Conservation (phyloP, 2,329 filamentous ascomycete genomes). For the Fusarium sp. region DNA sequence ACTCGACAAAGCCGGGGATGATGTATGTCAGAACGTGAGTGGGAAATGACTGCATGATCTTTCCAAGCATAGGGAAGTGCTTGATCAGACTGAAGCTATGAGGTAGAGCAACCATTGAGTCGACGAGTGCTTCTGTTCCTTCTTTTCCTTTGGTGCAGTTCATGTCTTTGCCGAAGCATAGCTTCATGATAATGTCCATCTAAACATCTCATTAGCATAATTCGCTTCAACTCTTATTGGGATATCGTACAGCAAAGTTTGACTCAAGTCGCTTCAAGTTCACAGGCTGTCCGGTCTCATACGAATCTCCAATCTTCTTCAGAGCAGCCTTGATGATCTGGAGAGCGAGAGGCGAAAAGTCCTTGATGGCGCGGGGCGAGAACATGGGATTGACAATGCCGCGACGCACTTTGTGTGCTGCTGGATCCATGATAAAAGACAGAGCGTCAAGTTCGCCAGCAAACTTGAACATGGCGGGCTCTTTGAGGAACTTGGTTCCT, state of each 20-base stretch:
- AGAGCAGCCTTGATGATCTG: neutral
- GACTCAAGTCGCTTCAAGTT: neutral
- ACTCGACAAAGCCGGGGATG: neutral
- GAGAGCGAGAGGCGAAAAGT: neutral
- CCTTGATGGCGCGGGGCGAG: neutral
- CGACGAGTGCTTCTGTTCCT: neutral
- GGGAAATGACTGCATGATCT: neutral
- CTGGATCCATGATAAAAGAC: neutral
- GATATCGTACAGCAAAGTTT: neutral
- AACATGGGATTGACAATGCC: neutral
- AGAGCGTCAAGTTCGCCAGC: neutral
- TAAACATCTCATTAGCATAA: neutral
- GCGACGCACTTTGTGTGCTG: neutral
- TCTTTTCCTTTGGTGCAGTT: neutral
- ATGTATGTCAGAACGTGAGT: neutral
- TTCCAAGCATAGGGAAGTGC: neutral
- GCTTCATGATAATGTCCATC: neutral
- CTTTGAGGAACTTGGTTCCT: neutral
- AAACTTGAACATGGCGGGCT: neutral
- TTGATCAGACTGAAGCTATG: slow-evolving; percentile 1
- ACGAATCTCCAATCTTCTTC: neutral
- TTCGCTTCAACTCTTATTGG: too few relatives aligned
- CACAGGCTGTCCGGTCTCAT: neutral
- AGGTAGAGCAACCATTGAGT: neutral
- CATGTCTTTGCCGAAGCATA: neutral